phyloP scores from a whole-genome alignment of 768 basidiomycete species.

The Mycena metata region DNA sequence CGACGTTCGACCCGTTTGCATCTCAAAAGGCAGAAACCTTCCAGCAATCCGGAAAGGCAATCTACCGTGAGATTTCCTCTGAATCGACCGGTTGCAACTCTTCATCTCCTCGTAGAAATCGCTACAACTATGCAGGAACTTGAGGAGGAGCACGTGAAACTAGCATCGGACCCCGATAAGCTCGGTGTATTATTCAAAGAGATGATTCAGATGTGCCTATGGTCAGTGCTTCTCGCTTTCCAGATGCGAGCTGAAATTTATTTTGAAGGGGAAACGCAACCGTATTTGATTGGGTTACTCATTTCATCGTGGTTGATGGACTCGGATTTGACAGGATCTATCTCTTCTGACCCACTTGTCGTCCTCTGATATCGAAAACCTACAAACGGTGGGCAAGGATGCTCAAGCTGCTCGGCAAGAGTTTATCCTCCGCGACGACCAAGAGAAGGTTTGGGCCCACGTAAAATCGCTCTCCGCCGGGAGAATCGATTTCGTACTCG shows the following conservation, averaged over 20 bases:
- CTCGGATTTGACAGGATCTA: constrained; percentile 73
- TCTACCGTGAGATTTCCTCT: constrained; percentile 70
- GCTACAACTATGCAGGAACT: constrained; percentile 81
- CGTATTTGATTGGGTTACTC: constrained; percentile 53
- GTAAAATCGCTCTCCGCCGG: constrained; percentile 67
- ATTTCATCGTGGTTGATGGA: not conserved
- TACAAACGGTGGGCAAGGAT: constrained; percentile 88
- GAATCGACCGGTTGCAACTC: constrained; percentile 4
- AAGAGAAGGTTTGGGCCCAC: constrained; percentile 80
- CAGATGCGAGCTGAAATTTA: not conserved
- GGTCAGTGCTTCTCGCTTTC: constrained; percentile 58
- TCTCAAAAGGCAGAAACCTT: constrained; percentile 86
- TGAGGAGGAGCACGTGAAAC: constrained; percentile 58
- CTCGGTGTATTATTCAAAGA: constrained; percentile 79
- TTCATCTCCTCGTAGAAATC: constrained; percentile 64
- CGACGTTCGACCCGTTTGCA: constrained; percentile 85
- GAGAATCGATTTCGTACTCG: constrained; percentile 88
- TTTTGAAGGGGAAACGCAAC: constrained; percentile 91
- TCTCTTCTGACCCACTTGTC: constrained; percentile 91
- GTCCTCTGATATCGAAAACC: constrained; percentile 81
- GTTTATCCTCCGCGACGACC: constrained; percentile 89
- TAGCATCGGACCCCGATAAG: constrained; percentile 64
- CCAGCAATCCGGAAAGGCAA: constrained; percentile 80
- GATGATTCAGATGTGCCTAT: constrained; percentile 93
- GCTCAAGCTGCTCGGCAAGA: constrained; percentile 81